Percentiles rank a stretch among this genome's conserved stretches.
Conservation (phyloP, 2,329 filamentous ascomycete genomes). For the Sodiomyces alkalinus region DNA sequence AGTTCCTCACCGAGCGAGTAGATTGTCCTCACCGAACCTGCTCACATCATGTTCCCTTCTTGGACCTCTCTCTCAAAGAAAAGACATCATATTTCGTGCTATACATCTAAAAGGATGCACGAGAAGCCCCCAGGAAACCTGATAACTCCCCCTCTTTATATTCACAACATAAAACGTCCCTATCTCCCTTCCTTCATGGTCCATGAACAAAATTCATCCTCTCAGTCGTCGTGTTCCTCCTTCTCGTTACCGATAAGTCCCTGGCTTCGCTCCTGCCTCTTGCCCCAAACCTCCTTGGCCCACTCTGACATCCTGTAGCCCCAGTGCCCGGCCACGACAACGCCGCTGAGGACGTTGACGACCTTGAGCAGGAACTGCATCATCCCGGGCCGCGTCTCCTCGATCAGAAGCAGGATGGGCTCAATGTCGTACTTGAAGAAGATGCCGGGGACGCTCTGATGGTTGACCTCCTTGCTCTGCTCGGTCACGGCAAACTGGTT, state of each 20-base stretch:
- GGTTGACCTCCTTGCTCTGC: slow-evolving; percentile 56
- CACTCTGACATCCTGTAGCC: slow-evolving; percentile 74
- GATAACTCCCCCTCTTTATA: too few species aligned
- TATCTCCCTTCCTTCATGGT: background rate
- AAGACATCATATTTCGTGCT: too few species aligned
- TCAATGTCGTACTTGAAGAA: slow-evolving; percentile 99
- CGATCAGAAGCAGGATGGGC: slow-evolving; percentile 75
- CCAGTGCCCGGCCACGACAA: slow-evolving; percentile 90
- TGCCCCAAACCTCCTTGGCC: slow-evolving; percentile 40
- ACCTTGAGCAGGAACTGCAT: slow-evolving; percentile 64
- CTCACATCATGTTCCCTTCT: too few species aligned
- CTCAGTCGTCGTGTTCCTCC: slow-evolving; percentile 6
- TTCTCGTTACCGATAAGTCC: slow-evolving; percentile 8
- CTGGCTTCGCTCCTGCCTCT: slow-evolving; percentile 25
- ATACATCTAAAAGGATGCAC: too few species aligned
- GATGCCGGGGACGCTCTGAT: slow-evolving; percentile 67
- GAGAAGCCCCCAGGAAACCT: too few species aligned
- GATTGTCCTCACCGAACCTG: too few species aligned
- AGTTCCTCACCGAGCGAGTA: too few species aligned
- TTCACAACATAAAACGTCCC: background rate
- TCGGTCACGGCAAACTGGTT: slow-evolving; percentile 98
- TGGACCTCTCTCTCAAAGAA: too few species aligned
- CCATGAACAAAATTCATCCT: too few species aligned
- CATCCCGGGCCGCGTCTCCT: slow-evolving; percentile 64
- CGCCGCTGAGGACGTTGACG: slow-evolving; percentile 81